These are phyloP conservation scores for Russula abietina DNA, from an alignment of 768 basidiomycete species.

Conservation along the genomic window DNA sequence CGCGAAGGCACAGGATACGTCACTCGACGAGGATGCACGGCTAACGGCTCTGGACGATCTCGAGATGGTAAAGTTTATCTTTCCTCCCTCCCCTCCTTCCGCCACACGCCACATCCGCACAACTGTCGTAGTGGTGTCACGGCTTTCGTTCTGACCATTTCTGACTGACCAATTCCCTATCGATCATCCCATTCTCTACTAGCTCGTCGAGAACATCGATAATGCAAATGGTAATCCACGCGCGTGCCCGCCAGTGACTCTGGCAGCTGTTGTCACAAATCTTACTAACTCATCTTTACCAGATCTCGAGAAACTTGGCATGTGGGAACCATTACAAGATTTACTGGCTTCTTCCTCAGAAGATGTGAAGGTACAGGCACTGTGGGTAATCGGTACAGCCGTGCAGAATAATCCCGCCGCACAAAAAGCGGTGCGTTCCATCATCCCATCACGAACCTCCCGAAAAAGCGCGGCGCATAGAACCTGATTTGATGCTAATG, in stretches of 20 bases:
- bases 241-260: rapidly evolving
- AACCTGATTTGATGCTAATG: too few relatives aligned
- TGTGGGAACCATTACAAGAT: constrained; percentile 72
- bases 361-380: constrained; percentile 56
- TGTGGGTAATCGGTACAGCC: constrained; percentile 89
- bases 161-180: background rate
- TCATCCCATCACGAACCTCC: background rate
- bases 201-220: constrained; percentile 86
- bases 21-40: constrained; percentile 49
- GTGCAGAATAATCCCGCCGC: constrained; percentile 86
- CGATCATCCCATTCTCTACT: background rate
- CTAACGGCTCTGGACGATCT: constrained; percentile 73
- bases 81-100: too few relatives aligned
- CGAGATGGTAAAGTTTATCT: constrained; percentile 61
- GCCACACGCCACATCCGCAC: too few relatives aligned
- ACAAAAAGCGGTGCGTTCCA: constrained; percentile 57
- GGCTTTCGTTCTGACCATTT: background rate
- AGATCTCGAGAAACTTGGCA: constrained; percentile 70
- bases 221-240: constrained; percentile 68
- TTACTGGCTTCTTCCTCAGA: constrained; percentile 57
- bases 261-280: background rate
- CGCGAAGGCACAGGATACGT: constrained; percentile 52
- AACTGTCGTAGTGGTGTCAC: background rate
- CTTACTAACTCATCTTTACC: background rate
- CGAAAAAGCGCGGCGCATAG: background rate